phyloP scores from a whole-genome alignment of 805 yeast species.

The Cyberlindnera xishuangbannaensis region DNA sequence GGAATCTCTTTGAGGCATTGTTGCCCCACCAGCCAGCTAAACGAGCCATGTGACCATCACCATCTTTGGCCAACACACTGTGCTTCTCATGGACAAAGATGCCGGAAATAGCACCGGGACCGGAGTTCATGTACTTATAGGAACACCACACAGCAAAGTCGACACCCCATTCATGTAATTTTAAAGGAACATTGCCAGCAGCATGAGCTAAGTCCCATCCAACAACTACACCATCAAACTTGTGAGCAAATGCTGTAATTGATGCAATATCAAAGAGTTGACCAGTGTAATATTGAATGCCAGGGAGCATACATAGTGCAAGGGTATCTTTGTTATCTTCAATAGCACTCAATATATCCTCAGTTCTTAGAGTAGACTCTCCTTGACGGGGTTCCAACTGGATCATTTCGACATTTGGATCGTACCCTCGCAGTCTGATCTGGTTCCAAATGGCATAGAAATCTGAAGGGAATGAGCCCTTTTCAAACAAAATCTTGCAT shows the following conservation, averaged over 20 bases:
- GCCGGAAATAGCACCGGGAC: slow-evolving; percentile 93
- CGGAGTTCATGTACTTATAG: slow-evolving; percentile 84
- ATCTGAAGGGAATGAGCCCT: slow-evolving; percentile 89
- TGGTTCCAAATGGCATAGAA: slow-evolving; percentile 78
- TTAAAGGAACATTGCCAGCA: slow-evolving; percentile 75
- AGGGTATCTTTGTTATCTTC: slow-evolving; percentile 52
- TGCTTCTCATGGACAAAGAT: slow-evolving; percentile 61
- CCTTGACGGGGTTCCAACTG: slow-evolving; percentile 58
- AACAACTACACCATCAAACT: slow-evolving; percentile 41
- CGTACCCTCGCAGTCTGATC: slow-evolving; percentile 53
- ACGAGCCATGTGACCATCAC: slow-evolving; percentile 45
- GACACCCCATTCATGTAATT: slow-evolving; percentile 81
- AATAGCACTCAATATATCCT: slow-evolving; percentile 53
- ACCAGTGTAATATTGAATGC: slow-evolving; percentile 90
- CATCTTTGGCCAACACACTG: slow-evolving; percentile 27
- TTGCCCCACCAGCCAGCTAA: slow-evolving; percentile 99
- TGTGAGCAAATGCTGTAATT: slow-evolving; percentile 64
- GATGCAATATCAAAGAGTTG: slow-evolving; percentile 69
- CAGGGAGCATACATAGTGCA: slow-evolving; percentile 77
- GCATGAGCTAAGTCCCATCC: slow-evolving; percentile 98
- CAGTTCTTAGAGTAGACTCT: slow-evolving; percentile 52
- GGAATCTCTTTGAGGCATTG: slow-evolving; percentile 59
- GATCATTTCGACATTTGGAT: slow-evolving; percentile 48
- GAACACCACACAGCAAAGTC: slow-evolving; percentile 96
- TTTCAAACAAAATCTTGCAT: slow-evolving; percentile 74